Evolutionary conservation across 371 early-diverging fungal species (phyloP).

Genomic region (Conidiobolus coronatus): DNA sequence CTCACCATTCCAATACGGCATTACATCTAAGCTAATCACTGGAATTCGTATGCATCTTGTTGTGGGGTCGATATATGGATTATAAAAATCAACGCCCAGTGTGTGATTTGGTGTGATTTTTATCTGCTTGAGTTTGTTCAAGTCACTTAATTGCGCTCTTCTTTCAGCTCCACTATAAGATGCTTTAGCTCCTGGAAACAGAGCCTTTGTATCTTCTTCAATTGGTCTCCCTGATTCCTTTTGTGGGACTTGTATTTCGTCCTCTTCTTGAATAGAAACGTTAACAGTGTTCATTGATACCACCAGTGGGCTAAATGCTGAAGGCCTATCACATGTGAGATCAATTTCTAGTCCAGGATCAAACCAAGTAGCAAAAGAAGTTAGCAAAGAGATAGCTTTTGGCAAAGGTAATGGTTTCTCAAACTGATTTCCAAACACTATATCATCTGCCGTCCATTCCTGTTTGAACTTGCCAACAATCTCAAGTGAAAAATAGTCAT

Average conservation of each 20-base stretch:
- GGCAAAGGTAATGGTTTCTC: neutral
- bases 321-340: neutral
- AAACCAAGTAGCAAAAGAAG: neutral
- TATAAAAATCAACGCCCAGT: neutral
- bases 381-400: neutral
- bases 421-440: constrained; percentile 1
- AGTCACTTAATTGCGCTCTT: neutral
- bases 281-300: neutral
- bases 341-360: neutral
- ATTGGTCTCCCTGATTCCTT: neutral
- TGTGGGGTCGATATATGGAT: neutral
- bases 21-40: neutral
- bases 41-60: neutral
- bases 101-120: neutral
- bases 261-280: neutral
- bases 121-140: neutral
- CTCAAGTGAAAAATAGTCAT: neutral
- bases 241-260: neutral
- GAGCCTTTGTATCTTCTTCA: too few species aligned
- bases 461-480: neutral
- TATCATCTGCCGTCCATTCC: neutral
- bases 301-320: neutral
- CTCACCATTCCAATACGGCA: neutral
- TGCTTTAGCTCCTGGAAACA: neutral
- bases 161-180: neutral